These are phyloP conservation scores for Rhodamnia rubescens DNA, from an alignment of 345 rosid genomes.

Conservation along the genomic window DNA sequence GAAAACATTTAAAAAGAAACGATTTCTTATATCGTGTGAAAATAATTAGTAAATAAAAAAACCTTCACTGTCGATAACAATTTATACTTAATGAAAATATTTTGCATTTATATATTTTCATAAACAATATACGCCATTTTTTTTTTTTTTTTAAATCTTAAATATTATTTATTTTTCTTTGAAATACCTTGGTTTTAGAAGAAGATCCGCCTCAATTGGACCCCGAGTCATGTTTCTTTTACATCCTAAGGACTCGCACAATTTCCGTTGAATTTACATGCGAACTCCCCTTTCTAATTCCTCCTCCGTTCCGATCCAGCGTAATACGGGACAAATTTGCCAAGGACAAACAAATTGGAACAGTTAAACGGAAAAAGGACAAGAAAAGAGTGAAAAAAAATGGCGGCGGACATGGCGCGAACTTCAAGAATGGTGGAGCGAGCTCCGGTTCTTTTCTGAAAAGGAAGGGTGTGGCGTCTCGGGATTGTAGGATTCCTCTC, in stretches of 20 bases:
- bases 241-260: not conserved
- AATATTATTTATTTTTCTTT: too few relatives aligned
- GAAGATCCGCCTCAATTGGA: too few relatives aligned
- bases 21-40: too few relatives aligned
- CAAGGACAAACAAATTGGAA: not conserved
- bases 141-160: too few relatives aligned
- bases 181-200: too few relatives aligned
- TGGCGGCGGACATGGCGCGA: constrained; percentile 42
- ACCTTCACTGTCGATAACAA: too few relatives aligned
- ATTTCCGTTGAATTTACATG: not conserved
- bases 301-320: not conserved
- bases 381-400: not conserved
- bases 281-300: not conserved
- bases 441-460: not conserved
- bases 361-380: not conserved
- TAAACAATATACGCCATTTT: too few relatives aligned
- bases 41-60: too few relatives aligned
- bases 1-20: too few relatives aligned
- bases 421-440: constrained; percentile 8
- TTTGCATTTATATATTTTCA: too few relatives aligned
- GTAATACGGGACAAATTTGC: not conserved
- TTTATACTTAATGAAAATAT: too few relatives aligned
- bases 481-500: not conserved
- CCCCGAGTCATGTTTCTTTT: too few relatives aligned
- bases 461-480: constrained; percentile 9